Conservation (phyloP, 441 rosid species). For the Euphorbia celastroides region DNA sequence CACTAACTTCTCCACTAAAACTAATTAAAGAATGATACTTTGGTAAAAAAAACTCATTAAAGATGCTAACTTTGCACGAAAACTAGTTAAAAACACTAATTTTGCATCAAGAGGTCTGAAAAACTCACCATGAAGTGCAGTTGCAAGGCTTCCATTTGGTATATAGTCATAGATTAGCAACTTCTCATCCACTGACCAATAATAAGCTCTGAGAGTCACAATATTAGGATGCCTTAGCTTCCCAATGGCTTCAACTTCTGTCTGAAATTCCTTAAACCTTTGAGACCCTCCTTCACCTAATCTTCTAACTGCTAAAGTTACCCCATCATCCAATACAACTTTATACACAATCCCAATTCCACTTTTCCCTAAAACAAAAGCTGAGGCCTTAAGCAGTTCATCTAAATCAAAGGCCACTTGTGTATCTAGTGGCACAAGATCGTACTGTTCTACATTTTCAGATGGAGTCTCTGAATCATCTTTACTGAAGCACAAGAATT, state of each 20-base stretch:
- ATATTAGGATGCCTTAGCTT: conserved; percentile 89
- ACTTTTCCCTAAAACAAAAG: conserved; percentile 93
- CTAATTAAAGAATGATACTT: too few relatives aligned
- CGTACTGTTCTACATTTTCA: conserved; percentile 70
- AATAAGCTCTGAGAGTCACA: conserved; percentile 84
- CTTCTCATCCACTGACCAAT: conserved; percentile 98
- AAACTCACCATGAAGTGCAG: conserved; percentile 78
- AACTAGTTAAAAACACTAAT: neutral
- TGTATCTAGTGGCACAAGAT: conserved; percentile 67
- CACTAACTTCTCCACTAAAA: neutral
- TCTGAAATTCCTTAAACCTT: conserved; percentile 92
- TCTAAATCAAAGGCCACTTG: conserved; percentile 86
- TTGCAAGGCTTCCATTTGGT: conserved; percentile 77
- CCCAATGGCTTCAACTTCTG: conserved; percentile 93
- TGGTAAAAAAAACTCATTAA: too few relatives aligned
- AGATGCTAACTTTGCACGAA: neutral
- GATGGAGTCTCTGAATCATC: conserved; percentile 74
- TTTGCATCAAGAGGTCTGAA: neutral
- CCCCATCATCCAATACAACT: conserved; percentile 89
- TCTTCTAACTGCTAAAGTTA: conserved; percentile 85
- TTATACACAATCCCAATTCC: conserved; percentile 94
- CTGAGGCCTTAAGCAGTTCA: conserved; percentile 92
- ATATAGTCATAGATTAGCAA: conserved; percentile 80
- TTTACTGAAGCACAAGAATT: conserved; percentile 73
- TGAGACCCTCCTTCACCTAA: conserved; percentile 97